These are phyloP conservation scores for Penicillium longicatenatum DNA, from an alignment of 495 filamentous ascomycete species.

Conservation along the genomic window DNA sequence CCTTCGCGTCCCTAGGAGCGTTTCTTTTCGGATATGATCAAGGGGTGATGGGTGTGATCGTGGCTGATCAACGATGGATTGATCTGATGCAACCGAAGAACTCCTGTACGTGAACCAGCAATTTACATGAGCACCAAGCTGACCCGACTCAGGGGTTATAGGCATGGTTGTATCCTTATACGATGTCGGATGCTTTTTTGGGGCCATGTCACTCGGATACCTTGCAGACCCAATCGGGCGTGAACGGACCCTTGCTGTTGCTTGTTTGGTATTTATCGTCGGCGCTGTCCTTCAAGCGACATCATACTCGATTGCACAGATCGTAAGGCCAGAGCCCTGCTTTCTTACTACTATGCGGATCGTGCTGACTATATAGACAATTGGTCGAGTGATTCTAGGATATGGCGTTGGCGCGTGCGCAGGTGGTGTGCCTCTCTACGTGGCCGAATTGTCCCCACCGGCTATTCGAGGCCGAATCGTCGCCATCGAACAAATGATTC, in stretches of 20 bases:
- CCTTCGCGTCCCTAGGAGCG: constrained; percentile 63
- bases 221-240: constrained; percentile 70
- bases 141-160: constrained; percentile 20
- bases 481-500: constrained; percentile 69
- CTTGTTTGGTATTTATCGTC: constrained; percentile 66
- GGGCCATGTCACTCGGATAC: constrained; percentile 66
- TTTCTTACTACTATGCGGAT: background rate
- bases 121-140: background rate
- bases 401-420: constrained; percentile 71
- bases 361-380: constrained; percentile 25
- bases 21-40: constrained; percentile 67
- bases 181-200: constrained; percentile 59
- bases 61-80: constrained; percentile 36
- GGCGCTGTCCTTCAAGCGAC: constrained; percentile 69
- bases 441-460: constrained; percentile 55
- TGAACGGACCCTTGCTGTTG: constrained; percentile 71
- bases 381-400: constrained; percentile 57
- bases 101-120: constrained; percentile 14
- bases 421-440: constrained; percentile 70
- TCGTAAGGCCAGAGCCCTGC: constrained; percentile 25
- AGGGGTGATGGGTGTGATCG: constrained; percentile 72
- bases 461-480: constrained; percentile 68
- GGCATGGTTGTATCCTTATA: constrained; percentile 48
- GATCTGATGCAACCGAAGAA: constrained; percentile 26
- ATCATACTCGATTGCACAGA: constrained; percentile 56